These are phyloP conservation scores for Backusella mclennaniae DNA, from an alignment of 192 early-diverging fungal genomes.

Conservation along the genomic window DNA sequence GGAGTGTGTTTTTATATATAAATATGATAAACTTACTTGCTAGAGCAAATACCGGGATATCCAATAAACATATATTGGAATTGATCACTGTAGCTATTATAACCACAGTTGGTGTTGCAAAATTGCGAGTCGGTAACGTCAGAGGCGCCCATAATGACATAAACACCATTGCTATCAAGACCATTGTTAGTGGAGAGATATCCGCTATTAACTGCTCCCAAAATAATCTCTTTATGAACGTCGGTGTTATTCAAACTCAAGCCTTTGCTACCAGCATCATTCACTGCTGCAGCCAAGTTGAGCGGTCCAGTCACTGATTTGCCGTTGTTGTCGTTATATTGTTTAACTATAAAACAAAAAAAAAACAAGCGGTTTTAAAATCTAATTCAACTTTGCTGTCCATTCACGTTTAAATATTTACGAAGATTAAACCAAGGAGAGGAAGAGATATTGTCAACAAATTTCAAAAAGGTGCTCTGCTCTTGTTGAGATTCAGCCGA, in stretches of 20 bases:
- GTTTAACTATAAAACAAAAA: constrained; percentile 16
- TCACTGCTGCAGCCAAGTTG: constrained; percentile 31
- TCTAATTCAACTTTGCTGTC: neutral
- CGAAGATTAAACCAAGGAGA: constrained; percentile 28
- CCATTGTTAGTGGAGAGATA: constrained; percentile 28
- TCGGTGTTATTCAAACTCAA: constrained; percentile 19
- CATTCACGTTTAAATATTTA: neutral
- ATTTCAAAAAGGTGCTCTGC: constrained; percentile 27
- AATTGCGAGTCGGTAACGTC: constrained; percentile 31
- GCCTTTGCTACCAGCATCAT: constrained; percentile 25
- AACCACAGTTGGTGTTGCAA: constrained; percentile 31
- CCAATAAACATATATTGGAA: constrained; percentile 39
- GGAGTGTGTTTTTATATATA: neutral
- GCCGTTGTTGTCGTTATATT: constrained; percentile 30
- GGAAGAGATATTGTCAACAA: constrained; percentile 24
- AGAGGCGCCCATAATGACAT: constrained; percentile 27
- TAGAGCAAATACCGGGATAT: constrained; percentile 30
- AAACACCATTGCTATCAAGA: constrained; percentile 33
- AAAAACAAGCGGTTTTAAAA: neutral
- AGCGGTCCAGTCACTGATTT: constrained; percentile 35
- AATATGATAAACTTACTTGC: constrained; percentile 5
- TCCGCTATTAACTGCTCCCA: constrained; percentile 31
- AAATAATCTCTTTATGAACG: constrained; percentile 27
- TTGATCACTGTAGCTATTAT: constrained; percentile 29
- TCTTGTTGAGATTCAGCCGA: constrained; percentile 11